These are phyloP conservation scores for Neofusicoccum parvum DNA, from an alignment of 2,329 filamentous ascomycete species.

Conservation along the genomic window DNA sequence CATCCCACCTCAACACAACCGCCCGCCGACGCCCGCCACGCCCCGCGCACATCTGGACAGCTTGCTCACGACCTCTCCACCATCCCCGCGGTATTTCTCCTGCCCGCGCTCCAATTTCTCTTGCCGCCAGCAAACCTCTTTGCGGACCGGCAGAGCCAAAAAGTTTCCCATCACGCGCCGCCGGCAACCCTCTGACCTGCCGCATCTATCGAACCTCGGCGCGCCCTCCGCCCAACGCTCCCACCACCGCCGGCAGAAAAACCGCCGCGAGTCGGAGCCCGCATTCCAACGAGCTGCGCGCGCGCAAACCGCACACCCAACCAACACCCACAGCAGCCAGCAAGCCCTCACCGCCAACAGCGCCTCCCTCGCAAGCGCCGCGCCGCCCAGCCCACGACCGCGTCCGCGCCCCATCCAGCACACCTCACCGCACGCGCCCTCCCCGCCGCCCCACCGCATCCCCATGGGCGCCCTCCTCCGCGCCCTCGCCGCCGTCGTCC, in stretches of 20 bases:
- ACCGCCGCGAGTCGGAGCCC: background rate
- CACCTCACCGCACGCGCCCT: background rate
- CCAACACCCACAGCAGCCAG: no score
- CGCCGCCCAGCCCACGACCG: background rate
- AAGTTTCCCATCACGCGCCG: background rate
- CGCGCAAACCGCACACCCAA: background rate
- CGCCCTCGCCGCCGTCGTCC: constrained; percentile 8
- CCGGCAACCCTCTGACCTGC: background rate
- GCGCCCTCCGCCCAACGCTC: constrained; percentile 5
- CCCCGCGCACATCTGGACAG: background rate
- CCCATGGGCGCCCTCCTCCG: constrained; percentile 16
- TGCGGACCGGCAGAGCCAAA: background rate
- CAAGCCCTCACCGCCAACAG: background rate
- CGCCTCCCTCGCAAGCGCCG: background rate
- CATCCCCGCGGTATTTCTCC: background rate
- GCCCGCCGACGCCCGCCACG: background rate
- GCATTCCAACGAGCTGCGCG: background rate
- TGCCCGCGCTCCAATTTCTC: background rate
- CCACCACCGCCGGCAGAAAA: background rate
- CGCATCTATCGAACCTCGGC: background rate
- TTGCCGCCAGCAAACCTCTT: background rate
- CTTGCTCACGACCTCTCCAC: background rate
- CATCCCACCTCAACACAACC: constrained; percentile 19
- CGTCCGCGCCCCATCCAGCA: background rate
- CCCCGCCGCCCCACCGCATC: background rate